Evolutionary conservation across 2,329 filamentous ascomycete species (phyloP).

Genomic region (Aspergillus niger): DNA sequence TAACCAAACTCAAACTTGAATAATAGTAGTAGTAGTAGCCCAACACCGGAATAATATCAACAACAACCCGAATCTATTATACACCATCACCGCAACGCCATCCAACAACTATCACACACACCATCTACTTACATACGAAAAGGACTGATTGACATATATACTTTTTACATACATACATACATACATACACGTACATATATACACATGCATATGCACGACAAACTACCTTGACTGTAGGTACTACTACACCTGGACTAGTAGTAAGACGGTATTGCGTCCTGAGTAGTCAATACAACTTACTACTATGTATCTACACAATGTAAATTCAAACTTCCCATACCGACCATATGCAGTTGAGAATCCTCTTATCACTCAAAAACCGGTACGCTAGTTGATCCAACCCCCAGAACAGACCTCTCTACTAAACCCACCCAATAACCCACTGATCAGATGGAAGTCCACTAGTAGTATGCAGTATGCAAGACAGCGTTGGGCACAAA

Average conservation of each 20-base stretch:
- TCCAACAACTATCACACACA: neutral
- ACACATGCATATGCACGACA: constrained; percentile 4
- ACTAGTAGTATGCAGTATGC: too few relatives aligned
- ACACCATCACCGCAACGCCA: neutral
- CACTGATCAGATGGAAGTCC: neutral
- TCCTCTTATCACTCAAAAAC: neutral
- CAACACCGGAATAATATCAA: neutral
- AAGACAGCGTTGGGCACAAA: neutral
- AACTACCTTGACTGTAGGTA: neutral
- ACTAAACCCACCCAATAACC: neutral
- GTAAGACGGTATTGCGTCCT: too few relatives aligned
- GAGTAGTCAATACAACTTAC: too few relatives aligned
- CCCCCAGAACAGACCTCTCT: neutral
- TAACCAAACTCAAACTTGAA: too few relatives aligned
- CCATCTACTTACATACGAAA: too few relatives aligned
- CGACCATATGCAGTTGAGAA: too few relatives aligned
- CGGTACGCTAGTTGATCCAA: neutral
- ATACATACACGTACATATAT: neutral
- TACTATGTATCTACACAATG: too few relatives aligned
- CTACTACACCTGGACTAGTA: neutral
- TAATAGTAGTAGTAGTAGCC: neutral
- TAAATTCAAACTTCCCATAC: neutral
- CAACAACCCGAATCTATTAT: neutral
- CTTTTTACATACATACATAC: neutral
- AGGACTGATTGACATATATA: neutral